phyloP scores from a whole-genome alignment of 176 grass and related monocot genomes.

The Juncus inflexus region DNA sequence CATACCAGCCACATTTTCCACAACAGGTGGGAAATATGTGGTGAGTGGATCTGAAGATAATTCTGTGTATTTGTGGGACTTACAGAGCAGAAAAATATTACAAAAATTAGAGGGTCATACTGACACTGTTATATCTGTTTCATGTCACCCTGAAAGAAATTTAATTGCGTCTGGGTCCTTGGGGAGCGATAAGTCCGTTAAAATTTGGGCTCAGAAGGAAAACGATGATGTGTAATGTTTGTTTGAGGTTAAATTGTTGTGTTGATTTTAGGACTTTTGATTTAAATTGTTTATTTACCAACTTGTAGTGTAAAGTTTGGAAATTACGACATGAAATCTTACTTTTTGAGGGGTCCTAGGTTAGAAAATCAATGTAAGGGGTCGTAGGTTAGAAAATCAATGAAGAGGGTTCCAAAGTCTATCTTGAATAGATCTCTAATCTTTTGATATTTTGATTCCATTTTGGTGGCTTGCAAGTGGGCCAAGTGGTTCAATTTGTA shows the following conservation, averaged over 20 bases:
- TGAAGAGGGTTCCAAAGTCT: too few species aligned
- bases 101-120: constrained; percentile 92
- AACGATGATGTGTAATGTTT: constrained; percentile 34
- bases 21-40: constrained; percentile 82
- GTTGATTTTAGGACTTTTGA: constrained; percentile 19
- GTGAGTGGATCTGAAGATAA: constrained; percentile 92
- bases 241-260: constrained; percentile 17
- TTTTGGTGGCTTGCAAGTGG: neutral
- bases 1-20: constrained; percentile 74
- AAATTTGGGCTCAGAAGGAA: constrained; percentile 82
- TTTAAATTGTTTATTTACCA: too few species aligned
- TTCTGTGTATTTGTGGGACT: constrained; percentile 84
- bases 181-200: constrained; percentile 72
- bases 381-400: too few species aligned
- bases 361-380: too few species aligned
- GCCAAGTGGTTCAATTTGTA: neutral
- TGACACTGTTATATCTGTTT: constrained; percentile 64
- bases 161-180: constrained; percentile 87
- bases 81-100: constrained; percentile 76
- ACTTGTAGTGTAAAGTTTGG: too few species aligned
- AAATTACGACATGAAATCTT: too few species aligned
- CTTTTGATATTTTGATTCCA: too few species aligned
- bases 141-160: constrained; percentile 75
- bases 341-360: too few species aligned
- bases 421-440: neutral